A percentile compares a stretch with the other conserved stretches of the same genome.
Conservation (phyloP, 1,139 yeast genomes). For the Magnusiomyces magnusii region DNA sequence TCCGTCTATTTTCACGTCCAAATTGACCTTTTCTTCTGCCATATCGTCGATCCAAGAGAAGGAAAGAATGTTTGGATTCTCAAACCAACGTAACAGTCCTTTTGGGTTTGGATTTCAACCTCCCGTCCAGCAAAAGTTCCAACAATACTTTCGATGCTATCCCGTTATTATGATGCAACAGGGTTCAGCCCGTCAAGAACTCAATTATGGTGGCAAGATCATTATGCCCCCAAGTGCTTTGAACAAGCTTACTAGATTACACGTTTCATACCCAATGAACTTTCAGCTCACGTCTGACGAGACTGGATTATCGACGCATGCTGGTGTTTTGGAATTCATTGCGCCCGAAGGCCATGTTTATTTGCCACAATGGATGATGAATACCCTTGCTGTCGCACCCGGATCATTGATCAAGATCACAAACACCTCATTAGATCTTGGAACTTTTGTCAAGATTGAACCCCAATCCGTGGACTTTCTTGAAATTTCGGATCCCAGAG, state of each 20-base stretch:
- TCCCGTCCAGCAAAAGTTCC: constrained; percentile 37
- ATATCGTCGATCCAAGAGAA: too few relatives aligned
- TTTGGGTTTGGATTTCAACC: constrained; percentile 5
- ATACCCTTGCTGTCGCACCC: constrained; percentile 59
- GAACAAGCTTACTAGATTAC: constrained; percentile 76
- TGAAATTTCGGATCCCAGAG: constrained; percentile 93
- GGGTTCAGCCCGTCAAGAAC: constrained; percentile 65
- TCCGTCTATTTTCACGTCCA: too few relatives aligned
- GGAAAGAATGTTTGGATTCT: neutral
- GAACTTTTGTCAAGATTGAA: constrained; percentile 83
- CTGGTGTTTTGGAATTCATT: constrained; percentile 92
- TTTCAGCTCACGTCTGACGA: constrained; percentile 72
- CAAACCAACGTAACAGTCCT: neutral
- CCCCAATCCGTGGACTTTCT: constrained; percentile 93
- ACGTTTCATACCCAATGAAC: constrained; percentile 93
- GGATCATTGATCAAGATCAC: constrained; percentile 70
- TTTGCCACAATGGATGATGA: constrained; percentile 97
- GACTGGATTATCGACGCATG: constrained; percentile 55
- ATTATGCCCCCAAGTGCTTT: constrained; percentile 91
- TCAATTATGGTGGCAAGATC: constrained; percentile 95
- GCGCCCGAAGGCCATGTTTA: constrained; percentile 98
- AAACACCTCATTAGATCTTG: constrained; percentile 74
- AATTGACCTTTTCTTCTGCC: too few relatives aligned
- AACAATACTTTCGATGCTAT: constrained; percentile 85
- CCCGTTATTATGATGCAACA: constrained; percentile 92